Base-by-base conservation (phyloP, 805 yeast species). In the Kodamaea fukazawae region DNA sequence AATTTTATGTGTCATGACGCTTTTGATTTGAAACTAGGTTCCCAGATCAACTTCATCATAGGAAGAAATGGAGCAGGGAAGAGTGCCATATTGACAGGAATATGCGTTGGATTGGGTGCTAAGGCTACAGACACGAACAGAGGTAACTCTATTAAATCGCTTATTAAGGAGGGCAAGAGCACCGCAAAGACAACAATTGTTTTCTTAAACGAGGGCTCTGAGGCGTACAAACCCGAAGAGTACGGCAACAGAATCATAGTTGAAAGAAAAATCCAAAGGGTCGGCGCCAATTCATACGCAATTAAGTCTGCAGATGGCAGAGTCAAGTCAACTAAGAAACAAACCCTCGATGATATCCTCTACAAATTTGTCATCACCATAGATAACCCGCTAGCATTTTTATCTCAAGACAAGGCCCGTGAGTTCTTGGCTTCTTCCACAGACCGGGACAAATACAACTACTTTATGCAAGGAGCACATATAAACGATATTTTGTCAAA, bases 21-120 rank as follows among this genome's bases (percentile, higher is more conserved):
- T 40, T 86, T 93, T 53, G 80, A 79, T 41, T 63, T 93, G 7
- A 75, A 73, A 3, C 71, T 90, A 23, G 93, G 93, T 1, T 89
- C 91, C 0, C 78, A 81, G 39, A 71, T 90, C 49, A 90, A 90
- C 58, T 85, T 90, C 55, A 86, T 90, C 41, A 83, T 86, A 29
- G 98, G 98, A 14, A 72, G 83, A 41, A 90, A 90, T 54, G 98
- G 98, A 2, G 80, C 90, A 28, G 98, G 98, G 22, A 90, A 90
- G 55, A 78, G 87, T 55, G 95, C 97, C 1, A 75, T 90, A 13
- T 64, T 90, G 43, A 88, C 96, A 0, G 96, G 96, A 0, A 79
- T 90, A 1, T 79, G 90, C 6, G 82, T 88, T 4, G 91, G 96
- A 2, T 61, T 91, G 2, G 97, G 97, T 14, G 93, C 95, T 1